These are phyloP conservation scores for Aegilops umbellulata DNA, from an alignment of 176 grass and related monocot species.

Conservation along the genomic window DNA sequence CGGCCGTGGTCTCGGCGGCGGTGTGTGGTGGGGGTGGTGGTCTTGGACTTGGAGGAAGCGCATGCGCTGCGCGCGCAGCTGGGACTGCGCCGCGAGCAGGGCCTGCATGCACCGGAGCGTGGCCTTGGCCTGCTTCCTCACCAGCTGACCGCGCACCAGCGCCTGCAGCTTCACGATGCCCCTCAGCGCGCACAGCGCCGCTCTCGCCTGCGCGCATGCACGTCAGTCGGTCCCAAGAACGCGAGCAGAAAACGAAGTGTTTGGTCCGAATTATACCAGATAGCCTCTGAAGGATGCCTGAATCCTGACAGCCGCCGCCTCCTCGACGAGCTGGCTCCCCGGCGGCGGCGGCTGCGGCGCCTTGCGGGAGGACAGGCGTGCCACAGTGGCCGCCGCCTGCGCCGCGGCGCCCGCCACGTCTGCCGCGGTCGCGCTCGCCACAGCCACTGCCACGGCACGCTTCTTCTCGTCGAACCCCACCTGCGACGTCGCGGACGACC, in stretches of 20 bases:
- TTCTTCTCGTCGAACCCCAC: conserved; percentile 53
- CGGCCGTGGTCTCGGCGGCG: conserved; percentile 37
- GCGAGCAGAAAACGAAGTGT: background rate
- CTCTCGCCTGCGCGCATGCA: conserved; percentile 52
- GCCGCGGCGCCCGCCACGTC: conserved; percentile 59
- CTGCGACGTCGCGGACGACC: background rate
- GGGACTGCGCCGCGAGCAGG: conserved; percentile 57
- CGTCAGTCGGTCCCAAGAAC: background rate
- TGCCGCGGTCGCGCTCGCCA: conserved; percentile 50
- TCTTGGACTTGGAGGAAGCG: conserved; percentile 49
- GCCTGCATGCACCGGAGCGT: conserved; percentile 90
- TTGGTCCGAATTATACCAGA: conserved; percentile 45
- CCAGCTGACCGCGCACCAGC: conserved; percentile 74
- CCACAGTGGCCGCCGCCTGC: conserved; percentile 52
- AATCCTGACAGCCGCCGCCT: conserved; percentile 63
- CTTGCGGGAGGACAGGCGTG: conserved; percentile 40
- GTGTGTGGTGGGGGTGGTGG: conserved; percentile 8
- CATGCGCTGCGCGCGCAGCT: conserved; percentile 59
- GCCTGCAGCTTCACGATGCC: conserved; percentile 87
- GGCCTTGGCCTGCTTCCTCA: conserved; percentile 80
- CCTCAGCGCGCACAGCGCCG: conserved; percentile 75
- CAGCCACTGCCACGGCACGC: conserved; percentile 55
- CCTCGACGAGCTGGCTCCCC: conserved; percentile 29
- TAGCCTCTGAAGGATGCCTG: conserved; percentile 81
- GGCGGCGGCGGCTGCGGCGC: background rate